A percentile compares a stretch with the other conserved stretches of the same genome.
Conservation (phyloP, 176 grass and related monocot species). For the Zoysia pacifica region DNA sequence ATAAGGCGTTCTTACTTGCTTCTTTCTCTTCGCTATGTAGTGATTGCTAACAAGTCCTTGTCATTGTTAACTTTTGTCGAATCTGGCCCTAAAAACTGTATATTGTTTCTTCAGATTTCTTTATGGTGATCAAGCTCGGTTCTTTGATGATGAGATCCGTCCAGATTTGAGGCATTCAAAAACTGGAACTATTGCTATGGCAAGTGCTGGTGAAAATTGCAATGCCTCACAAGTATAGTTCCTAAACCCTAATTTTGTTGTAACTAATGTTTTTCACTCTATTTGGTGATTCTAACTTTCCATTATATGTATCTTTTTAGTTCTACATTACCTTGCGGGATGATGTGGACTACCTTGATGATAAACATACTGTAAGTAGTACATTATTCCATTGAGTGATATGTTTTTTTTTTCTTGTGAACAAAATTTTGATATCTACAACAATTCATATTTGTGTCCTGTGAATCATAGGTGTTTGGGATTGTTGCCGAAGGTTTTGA, state of each 20-base stretch:
- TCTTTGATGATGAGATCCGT: conserved; percentile 85
- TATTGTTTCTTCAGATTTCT: conserved; percentile 62
- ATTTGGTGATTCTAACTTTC: background rate
- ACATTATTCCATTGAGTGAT: background rate
- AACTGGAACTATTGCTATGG: conserved; percentile 92
- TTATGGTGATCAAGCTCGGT: conserved; percentile 91
- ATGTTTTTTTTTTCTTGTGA: background rate
- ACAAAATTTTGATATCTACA: conserved; percentile 6
- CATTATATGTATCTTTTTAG: conserved; percentile 43
- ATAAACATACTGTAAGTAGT: conserved; percentile 83
- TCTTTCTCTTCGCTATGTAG: background rate
- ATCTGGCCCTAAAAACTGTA: conserved; percentile 33
- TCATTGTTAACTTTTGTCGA: background rate
- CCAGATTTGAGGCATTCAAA: conserved; percentile 81
- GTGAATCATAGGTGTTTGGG: conserved; percentile 74
- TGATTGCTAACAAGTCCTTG: background rate
- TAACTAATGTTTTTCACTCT: background rate
- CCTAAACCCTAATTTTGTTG: background rate
- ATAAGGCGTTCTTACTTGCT: background rate
- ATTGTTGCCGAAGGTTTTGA: conserved; percentile 84
- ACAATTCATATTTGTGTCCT: background rate
- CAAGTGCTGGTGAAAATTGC: conserved; percentile 84
- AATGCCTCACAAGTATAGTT: conserved; percentile 84
- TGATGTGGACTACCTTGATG: conserved; percentile 93
- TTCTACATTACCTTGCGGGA: conserved; percentile 92